These are phyloP conservation scores for Myxozyma mucilagina DNA, from an alignment of 805 yeast genomes.

Conservation along the genomic window DNA sequence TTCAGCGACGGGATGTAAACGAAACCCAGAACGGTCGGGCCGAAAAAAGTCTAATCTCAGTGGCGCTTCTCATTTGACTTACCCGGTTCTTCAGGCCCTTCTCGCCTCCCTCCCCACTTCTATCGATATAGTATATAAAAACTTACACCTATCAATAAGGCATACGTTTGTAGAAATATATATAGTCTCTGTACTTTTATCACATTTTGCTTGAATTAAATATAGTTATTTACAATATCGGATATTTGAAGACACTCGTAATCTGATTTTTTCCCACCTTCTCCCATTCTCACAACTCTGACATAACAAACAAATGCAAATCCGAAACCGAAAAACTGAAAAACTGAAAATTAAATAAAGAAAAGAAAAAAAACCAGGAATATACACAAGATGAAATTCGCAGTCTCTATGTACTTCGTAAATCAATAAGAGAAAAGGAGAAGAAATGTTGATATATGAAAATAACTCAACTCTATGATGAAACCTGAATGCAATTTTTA, in stretches of 20 bases:
- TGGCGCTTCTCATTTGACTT: conserved; percentile 6
- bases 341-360: no score
- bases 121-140: neutral
- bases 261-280: neutral
- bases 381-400: no score
- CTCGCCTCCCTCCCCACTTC: no score
- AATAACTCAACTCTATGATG: neutral
- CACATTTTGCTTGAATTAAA: no score
- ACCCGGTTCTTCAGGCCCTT: neutral
- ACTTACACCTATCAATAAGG: no score
- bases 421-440: no score
- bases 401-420: no score
- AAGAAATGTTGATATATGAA: neutral
- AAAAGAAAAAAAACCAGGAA: neutral
- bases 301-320: no score
- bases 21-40: neutral
- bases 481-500: neutral
- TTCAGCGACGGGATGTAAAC: neutral
- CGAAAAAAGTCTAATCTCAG: neutral
- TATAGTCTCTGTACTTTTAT: no score
- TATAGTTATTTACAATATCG: no score
- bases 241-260: no score
- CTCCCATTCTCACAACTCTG: neutral
- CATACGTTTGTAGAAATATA: no score
- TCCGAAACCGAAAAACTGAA: neutral